A percentile compares a stretch with the other conserved stretches of the same genome.
These are phyloP conservation scores for Kwoniella sp. DNA, from an alignment of 768 basidiomycete genomes.

Conservation along the genomic window DNA sequence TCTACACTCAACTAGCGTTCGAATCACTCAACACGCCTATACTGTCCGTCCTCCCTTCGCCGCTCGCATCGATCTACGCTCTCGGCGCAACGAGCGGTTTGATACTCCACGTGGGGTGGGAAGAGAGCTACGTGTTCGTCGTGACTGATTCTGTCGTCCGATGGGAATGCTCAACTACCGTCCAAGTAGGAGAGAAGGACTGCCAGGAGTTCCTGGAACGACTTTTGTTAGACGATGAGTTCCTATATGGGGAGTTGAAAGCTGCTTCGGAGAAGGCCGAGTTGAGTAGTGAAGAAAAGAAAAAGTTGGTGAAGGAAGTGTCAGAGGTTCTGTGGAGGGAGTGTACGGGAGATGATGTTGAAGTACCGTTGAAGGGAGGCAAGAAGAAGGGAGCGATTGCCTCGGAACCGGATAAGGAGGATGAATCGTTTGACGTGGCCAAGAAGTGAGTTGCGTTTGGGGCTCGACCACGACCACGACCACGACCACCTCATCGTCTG, in stretches of 20 bases:
- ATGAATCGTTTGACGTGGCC: constrained; percentile 50
- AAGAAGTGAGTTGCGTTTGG: constrained; percentile 41
- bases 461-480: no score
- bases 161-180: constrained; percentile 42
- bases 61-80: constrained; percentile 47
- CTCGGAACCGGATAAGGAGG: constrained; percentile 38
- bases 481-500: no score
- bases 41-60: constrained; percentile 43
- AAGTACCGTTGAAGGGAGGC: constrained; percentile 27
- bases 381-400: constrained; percentile 7
- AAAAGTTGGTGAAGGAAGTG: constrained; percentile 37
- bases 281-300: constrained; percentile 19
- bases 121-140: constrained; percentile 31
- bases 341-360: constrained; percentile 44
- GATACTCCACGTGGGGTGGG: constrained; percentile 42
- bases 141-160: constrained; percentile 47
- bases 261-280: constrained; percentile 10
- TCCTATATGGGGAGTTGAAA: constrained; percentile 29
- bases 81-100: constrained; percentile 49
- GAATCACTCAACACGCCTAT: constrained; percentile 50
- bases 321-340: constrained; percentile 39
- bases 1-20: constrained; percentile 51
- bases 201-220: constrained; percentile 37
- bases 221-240: constrained; percentile 35
- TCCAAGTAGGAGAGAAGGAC: constrained; percentile 41